Conservation (phyloP, 345 rosid genomes). For the Rubroshorea leprosula region DNA sequence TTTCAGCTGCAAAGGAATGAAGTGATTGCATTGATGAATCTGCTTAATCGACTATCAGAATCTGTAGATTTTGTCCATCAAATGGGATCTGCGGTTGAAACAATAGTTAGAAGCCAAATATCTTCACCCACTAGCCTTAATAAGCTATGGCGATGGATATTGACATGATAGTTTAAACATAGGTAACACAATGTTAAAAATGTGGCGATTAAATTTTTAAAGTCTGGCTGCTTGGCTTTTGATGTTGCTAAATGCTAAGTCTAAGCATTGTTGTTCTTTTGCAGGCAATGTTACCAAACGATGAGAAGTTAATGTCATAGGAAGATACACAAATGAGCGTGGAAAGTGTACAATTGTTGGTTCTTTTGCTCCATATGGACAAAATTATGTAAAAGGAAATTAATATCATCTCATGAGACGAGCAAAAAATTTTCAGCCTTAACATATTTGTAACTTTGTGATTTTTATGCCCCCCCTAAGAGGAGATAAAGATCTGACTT, state of each 20-base stretch:
- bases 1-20: conserved; percentile 20
- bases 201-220: too few relatives aligned
- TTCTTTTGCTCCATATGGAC: background rate
- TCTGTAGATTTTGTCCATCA: conserved; percentile 17
- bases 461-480: too few relatives aligned
- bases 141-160: background rate
- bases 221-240: background rate
- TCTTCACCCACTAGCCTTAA: conserved; percentile 2
- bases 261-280: background rate
- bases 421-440: too few relatives aligned
- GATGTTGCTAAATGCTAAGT: background rate
- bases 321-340: background rate
- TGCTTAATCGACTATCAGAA: conserved; percentile 16
- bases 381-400: background rate
- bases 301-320: background rate
- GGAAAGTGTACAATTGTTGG: background rate
- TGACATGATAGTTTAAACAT: conserved; percentile 2
- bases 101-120: background rate
- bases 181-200: background rate
- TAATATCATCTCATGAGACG: background rate
- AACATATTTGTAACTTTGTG: too few relatives aligned
- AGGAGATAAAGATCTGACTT: too few relatives aligned
- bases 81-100: conserved; percentile 14
- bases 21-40: conserved; percentile 19
- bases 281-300: conserved; percentile 2